Evolutionary conservation across 2,329 filamentous ascomycete species (phyloP).

Genomic region (Lasiodiplodia sp.): DNA sequence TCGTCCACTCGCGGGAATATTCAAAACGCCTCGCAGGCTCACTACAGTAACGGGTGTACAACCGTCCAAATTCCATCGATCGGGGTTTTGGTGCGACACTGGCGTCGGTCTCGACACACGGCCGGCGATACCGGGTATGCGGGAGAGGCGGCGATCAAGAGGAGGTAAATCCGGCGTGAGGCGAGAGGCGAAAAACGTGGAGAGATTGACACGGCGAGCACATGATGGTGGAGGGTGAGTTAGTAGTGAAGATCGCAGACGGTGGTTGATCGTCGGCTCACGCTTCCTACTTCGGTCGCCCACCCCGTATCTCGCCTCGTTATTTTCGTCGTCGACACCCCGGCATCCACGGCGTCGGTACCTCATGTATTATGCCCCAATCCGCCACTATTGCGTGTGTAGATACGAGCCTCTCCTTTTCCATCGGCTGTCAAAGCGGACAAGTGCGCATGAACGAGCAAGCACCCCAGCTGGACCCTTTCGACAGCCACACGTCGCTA

Average conservation of each 20-base stretch:
- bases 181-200: background rate
- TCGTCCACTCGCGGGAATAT: background rate
- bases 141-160: background rate
- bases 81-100: background rate
- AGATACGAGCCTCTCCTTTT: background rate
- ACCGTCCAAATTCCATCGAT: background rate
- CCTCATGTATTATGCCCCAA: background rate
- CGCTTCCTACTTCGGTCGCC: background rate
- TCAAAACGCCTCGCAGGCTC: background rate
- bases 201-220: background rate
- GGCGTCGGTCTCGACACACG: background rate
- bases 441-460: background rate
- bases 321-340: constrained; percentile 12
- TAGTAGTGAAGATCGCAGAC: background rate
- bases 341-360: constrained; percentile 1
- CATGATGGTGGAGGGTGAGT: background rate
- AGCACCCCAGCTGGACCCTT: background rate
- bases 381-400: background rate
- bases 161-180: background rate
- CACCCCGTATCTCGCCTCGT: constrained; percentile 14
- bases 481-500: background rate
- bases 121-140: background rate
- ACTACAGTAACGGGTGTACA: background rate
- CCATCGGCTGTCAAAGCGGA: background rate
- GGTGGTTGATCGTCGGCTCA: background rate